Percentiles rank a stretch among this genome's conserved stretches.
phyloP scores from a whole-genome alignment of 257 asterid genomes.

The Solanum dulcamara region DNA sequence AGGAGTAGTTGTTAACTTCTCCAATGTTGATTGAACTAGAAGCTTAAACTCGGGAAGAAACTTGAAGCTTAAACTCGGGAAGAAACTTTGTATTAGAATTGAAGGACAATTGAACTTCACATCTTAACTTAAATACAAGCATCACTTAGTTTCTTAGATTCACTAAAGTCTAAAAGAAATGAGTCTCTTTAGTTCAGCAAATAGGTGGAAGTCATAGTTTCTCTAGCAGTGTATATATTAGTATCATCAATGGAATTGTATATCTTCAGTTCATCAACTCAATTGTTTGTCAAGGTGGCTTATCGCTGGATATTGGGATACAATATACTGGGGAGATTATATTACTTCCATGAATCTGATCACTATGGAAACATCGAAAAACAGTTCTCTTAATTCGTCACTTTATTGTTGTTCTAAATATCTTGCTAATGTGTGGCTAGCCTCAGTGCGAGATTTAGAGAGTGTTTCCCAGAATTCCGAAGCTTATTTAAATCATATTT shows the following conservation, averaged over 20 bases:
- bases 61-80: neutral
- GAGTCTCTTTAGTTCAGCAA: neutral
- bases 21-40: neutral
- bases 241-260: too few species aligned
- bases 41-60: neutral
- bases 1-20: too few species aligned
- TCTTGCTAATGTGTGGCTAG: neutral
- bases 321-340: neutral
- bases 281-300: neutral
- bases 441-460: neutral
- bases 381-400: neutral
- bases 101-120: neutral
- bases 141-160: neutral
- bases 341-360: neutral
- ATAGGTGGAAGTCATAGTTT: neutral
- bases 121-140: neutral
- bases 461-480: neutral
- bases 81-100: neutral
- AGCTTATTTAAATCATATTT: neutral
- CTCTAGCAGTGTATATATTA: neutral
- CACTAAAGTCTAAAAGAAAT: neutral
- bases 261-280: neutral
- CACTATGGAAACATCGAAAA: neutral
- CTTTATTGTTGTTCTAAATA: neutral
- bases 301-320: neutral